Evolutionary conservation across 495 filamentous ascomycete species (phyloP), one percentile per base, ranked within the genome.

Genomic region (Trichoderma virens): DNA sequence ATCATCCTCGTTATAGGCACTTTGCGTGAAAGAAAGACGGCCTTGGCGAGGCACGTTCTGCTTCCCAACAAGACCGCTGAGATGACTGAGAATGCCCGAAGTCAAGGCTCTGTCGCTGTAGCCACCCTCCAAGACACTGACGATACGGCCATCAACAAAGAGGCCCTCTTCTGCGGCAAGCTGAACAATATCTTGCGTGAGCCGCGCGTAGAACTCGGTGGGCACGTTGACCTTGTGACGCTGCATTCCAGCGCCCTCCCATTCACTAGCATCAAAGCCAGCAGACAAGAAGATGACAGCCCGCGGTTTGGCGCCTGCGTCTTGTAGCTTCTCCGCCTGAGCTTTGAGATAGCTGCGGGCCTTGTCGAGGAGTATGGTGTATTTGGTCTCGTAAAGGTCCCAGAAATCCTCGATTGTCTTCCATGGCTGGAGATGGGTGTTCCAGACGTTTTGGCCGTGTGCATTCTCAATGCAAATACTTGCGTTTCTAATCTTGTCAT

Each of bases 241-340:
- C 71, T 98, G 94, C 95, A 98, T 98, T 1, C 88, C 90, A 3
- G 79, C 72, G n/a, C 86, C 83, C 73, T 98, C 94, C 85, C 90
- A 93, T 71, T 98, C 90, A 69, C 92, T 96, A 5, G 94, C 95
- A 77, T 98, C 94, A 68, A 98, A 98, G 0, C 94, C 94, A 0
- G 94, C 93, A 35, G 92, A 96, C 34, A 98, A 75, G 73, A 98
- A 98, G 34, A 98, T 90, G 7, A 92, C 92, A 8, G 88, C 91
- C 69, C 86, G 91, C 35, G 92, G 88, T 25, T 77, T 78, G 51
- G 79, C 70, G 51, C 76, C 78, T 25, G 78, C 69, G 39, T 74
- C 73, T 13, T 78, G 76, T 14, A 90, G 76, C 28, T 85, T 80
- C 45, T 88, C 77, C 0, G 90, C 86, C 51, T 96, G 88, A 25